Conservation (phyloP, 345 rosid genomes). For the Reutealis trisperma region DNA sequence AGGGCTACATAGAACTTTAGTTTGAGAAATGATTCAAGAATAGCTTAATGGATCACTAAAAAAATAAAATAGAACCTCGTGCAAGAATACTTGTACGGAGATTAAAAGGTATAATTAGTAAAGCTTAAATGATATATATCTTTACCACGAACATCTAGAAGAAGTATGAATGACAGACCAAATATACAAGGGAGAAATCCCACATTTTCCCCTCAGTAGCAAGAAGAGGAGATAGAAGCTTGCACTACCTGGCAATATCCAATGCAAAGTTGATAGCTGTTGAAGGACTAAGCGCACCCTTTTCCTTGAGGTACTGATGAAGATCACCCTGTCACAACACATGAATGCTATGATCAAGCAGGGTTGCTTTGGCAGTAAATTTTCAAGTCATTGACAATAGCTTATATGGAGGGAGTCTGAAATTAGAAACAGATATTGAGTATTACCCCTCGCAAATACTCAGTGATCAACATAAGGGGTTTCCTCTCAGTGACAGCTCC, state of each 20-base stretch:
- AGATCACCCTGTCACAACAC: conserved; percentile 80
- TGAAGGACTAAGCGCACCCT: conserved; percentile 83
- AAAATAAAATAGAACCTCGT: not conserved
- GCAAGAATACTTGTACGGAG: not conserved
- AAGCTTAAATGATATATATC: not conserved
- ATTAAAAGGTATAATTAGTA: not conserved
- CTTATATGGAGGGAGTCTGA: conserved; percentile 11
- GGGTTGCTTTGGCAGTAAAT: conserved; percentile 11
- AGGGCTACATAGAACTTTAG: not conserved
- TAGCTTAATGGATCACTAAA: not conserved
- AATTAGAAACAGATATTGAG: conserved; percentile 16
- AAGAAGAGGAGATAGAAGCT: not conserved
- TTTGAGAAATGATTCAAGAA: not conserved
- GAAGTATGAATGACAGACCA: not conserved
- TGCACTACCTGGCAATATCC: conserved; percentile 83
- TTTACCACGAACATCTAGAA: not conserved
- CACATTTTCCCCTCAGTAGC: not conserved
- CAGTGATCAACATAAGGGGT: conserved; percentile 98
- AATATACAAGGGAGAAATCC: not conserved
- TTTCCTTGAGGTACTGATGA: conserved; percentile 93
- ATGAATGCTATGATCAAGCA: conserved; percentile 15
- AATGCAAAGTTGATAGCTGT: conserved; percentile 88
- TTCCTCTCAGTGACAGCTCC: conserved; percentile 99
- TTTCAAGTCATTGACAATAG: conserved; percentile 9
- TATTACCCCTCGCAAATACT: conserved; percentile 90